A percentile compares a stretch with the other conserved stretches of the same genome.
Conservation (phyloP, 768 basidiomycete species). For the Lactarius sanguifluus region DNA sequence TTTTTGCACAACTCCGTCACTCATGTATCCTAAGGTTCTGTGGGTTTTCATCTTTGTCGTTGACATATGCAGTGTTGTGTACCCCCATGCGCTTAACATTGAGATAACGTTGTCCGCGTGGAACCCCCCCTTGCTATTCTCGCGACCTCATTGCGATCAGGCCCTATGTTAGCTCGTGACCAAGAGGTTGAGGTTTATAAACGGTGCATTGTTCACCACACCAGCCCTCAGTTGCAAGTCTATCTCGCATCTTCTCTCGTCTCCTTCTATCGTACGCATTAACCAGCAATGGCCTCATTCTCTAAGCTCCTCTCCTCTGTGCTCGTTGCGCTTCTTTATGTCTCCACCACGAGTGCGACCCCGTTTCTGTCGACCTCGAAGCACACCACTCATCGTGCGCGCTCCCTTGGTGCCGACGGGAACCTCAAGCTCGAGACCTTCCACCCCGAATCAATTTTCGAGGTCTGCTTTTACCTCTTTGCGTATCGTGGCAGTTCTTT, state of each 20-base stretch:
- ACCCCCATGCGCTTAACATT: slow-evolving; percentile 36
- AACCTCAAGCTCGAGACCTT: slow-evolving; percentile 31
- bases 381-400: slow-evolving; percentile 32
- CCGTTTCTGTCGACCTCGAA: slow-evolving; percentile 29
- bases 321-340: slow-evolving; percentile 31
- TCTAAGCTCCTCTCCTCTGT: slow-evolving; percentile 30
- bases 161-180: not conserved
- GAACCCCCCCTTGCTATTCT: slow-evolving; percentile 17
- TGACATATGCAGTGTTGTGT: too few species aligned
- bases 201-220: not conserved
- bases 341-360: slow-evolving; percentile 29
- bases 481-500: not conserved
- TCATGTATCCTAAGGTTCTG: too few species aligned
- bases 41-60: too few species aligned
- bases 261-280: not conserved
- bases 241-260: not conserved
- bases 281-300: slow-evolving; percentile 27
- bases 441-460: slow-evolving; percentile 34
- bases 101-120: slow-evolving; percentile 13
- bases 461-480: slow-evolving; percentile 26
- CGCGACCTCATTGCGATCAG: not conserved
- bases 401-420: slow-evolving; percentile 26
- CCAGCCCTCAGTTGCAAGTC: not conserved
- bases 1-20: too few species aligned
- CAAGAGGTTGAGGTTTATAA: not conserved